Base-by-base conservation (phyloP, 306 rosid genomes). In the Prunus dulcis region DNA sequence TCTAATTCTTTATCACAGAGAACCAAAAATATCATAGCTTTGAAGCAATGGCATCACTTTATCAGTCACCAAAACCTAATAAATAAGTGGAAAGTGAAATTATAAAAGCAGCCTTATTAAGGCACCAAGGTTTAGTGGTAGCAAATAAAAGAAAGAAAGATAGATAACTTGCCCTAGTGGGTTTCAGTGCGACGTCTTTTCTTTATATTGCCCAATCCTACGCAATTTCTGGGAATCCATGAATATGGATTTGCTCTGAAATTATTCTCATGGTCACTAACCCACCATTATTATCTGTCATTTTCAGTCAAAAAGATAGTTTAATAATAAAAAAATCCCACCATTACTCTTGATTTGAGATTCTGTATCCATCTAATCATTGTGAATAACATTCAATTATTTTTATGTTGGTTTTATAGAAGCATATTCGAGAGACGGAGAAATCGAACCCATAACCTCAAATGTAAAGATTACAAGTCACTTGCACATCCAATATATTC, bases 101-200 rank as follows among this genome's bases (percentile, higher is more conserved):
- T 38, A 38, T 38, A 38, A 38, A 55, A 71, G 65, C 64, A n/a
- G 50, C 50, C 27, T 22, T 17, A 23, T 15, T 17, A 41, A 58
- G 9, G 67, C 57, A 73, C 17, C 55, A 43, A 73, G 41, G 58
- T 9, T n/a, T 23, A 22, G 56, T 73, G 76, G 68, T 15, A 58
- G 25, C 76, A 41, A 23, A 14, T 22, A 72, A 5, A 34, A 34
- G 41, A 47, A 69, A 51, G 61, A 70, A 23, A 45, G 46, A 23
- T 12, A 3, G 77, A 73, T 73, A 60, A 69, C 46, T 20, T 2
- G 41, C 2, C 28, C 13, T 6, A 27, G 30, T 60, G 77, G 68
- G 28, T 25, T 60, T 73, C 7, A 61, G 69, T 60, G 69, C 77
- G 58, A 61, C n/a, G 8, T 46, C 52, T 64, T 62, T 63, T 46